Evolutionary conservation across 495 filamentous ascomycete species (phyloP).

Genomic region (Podospora bellae-mahoneyi): DNA sequence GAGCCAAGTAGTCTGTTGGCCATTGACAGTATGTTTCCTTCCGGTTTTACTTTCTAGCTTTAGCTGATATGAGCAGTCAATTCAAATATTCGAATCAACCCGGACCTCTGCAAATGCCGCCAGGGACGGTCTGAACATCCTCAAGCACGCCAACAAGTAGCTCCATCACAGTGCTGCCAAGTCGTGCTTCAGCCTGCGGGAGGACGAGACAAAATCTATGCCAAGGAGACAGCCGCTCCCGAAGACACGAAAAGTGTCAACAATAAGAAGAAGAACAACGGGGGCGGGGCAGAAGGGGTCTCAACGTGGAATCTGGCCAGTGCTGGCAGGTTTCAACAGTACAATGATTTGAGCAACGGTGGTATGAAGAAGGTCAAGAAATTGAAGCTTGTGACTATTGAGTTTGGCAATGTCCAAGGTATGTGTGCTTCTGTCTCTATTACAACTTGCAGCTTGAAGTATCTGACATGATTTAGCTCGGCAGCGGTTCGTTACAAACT

Average conservation of each 20-base stretch:
- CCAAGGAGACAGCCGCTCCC: not conserved
- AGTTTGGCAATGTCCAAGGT: slow-evolving; percentile 19
- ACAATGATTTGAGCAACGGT: not conserved
- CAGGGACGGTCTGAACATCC: not conserved
- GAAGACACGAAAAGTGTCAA: not conserved
- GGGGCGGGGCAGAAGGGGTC: not conserved
- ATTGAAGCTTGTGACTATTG: slow-evolving; percentile 18
- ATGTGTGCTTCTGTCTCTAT: not conserved
- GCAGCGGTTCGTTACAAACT: slow-evolving; percentile 9
- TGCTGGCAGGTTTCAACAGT: slow-evolving; percentile 18
- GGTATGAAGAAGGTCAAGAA: slow-evolving; percentile 12
- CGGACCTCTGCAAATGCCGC: slow-evolving; percentile 14
- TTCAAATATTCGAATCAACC: slow-evolving; percentile 14
- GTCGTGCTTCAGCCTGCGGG: not conserved
- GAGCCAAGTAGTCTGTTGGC: slow-evolving; percentile 3
- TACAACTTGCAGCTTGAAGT: not conserved
- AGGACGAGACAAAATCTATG: not conserved
- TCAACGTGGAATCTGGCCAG: slow-evolving; percentile 14
- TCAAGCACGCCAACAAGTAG: not conserved
- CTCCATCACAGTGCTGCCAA: not conserved
- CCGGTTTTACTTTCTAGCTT: not conserved
- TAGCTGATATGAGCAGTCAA: slow-evolving; percentile 8
- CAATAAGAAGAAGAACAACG: slow-evolving; percentile 4
- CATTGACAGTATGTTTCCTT: slow-evolving; percentile 14
- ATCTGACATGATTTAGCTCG: not conserved